Base-by-base conservation (phyloP, 345 rosid species). In the Lumnitzera racemosa region DNA sequence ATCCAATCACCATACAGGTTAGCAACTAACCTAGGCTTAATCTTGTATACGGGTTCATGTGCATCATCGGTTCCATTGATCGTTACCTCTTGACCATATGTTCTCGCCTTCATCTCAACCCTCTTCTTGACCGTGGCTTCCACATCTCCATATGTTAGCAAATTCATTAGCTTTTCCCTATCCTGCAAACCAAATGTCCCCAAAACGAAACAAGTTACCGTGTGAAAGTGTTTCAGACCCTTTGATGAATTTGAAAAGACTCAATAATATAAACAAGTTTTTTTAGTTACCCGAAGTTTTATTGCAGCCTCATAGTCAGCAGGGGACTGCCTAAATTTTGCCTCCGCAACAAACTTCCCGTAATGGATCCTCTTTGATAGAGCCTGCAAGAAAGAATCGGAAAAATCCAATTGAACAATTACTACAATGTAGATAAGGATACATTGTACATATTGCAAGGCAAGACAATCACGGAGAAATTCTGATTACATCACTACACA, bases 341-440 rank as follows among this genome's bases (percentile, higher is more conserved):
- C 87, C 74, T 86, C 89, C 13, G 87, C 94, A 36, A 87, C 83
- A 24, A 72, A 84, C 62, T 78, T 77, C 52, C 82, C 84, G 47
- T 63, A 70, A 63, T 81, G 81, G 47, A 85, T 73, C 72, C 96
- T 76, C 74, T 80, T 81, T 14, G 88, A 88, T 29, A 78, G 84
- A 25, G 78, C 79, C 89, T 85, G 81, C 69, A 51, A 69, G 24
- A n/a, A 36, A 52, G 9, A 12, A 4, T 20, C 11, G 15, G 17
- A 29, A 0, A n/a, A 51, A 31, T 47, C 23, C 23, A 11, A 15
- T 8, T 49, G 9, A 49, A 13, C 31, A 2, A 20, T 6, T 12
- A 36, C 43, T 36, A 1, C 7, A 4, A 36, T 5, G 43, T 36
- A 36, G 43, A 6, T 36, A 36, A 3, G 43, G 43, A 36, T 36